phyloP scores from a whole-genome alignment of 177 flowering plant species.

The Vitis hybrid region DNA sequence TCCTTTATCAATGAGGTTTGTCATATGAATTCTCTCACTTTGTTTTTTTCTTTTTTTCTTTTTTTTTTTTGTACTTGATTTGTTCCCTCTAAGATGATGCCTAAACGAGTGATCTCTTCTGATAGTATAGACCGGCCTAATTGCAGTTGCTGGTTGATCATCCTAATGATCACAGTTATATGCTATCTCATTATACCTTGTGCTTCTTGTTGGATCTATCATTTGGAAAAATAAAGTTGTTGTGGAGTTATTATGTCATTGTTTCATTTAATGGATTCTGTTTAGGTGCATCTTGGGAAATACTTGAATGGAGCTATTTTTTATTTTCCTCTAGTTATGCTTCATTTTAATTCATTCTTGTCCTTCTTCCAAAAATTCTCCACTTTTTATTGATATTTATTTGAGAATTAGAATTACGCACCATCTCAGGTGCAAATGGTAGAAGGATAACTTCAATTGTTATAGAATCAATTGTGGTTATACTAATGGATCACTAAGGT shows the following conservation, averaged over 20 bases:
- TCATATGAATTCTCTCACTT: too few species aligned
- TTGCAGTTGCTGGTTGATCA: too few species aligned
- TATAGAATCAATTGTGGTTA: constrained; percentile 75
- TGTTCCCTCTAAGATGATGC: too few species aligned
- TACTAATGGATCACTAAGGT: constrained; percentile 56
- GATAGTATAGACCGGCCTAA: too few species aligned
- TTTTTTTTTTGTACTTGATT: too few species aligned
- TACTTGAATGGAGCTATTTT: background rate
- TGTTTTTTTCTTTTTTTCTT: too few species aligned
- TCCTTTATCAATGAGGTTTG: too few species aligned
- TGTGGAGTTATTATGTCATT: background rate
- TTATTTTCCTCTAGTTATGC: background rate
- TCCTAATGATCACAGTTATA: too few species aligned
- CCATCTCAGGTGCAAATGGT: constrained; percentile 57
- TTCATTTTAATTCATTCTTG: background rate
- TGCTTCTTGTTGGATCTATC: too few species aligned
- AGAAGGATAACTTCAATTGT: constrained; percentile 49
- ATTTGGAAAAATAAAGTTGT: too few species aligned
- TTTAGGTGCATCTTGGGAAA: constrained; percentile 59
- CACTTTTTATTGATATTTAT: background rate
- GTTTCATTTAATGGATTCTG: background rate
- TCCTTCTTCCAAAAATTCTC: background rate
- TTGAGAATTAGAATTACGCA: background rate
- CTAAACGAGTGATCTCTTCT: too few species aligned
- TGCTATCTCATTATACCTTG: too few species aligned